phyloP scores from a whole-genome alignment of 208 protist species.

The Angomonas deanei region DNA sequence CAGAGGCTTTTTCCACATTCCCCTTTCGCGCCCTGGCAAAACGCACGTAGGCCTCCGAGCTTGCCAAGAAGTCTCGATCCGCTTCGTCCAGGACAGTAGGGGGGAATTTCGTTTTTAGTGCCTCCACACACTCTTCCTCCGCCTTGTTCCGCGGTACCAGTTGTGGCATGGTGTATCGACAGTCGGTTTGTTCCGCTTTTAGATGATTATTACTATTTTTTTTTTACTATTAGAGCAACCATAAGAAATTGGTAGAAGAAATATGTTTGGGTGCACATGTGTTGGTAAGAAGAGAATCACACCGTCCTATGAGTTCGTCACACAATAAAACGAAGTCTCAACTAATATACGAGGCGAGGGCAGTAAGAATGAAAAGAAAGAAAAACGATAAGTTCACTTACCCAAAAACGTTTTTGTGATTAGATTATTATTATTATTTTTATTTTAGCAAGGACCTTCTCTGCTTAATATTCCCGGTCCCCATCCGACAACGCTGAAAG shows the following conservation, averaged over 20 bases:
- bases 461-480: slow-evolving; percentile 47
- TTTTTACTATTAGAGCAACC: background rate
- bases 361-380: background rate
- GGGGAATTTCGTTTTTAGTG: background rate
- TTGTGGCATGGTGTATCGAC: background rate
- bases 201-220: background rate
- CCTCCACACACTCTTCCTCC: background rate
- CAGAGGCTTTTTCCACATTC: slow-evolving; percentile 24
- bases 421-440: no score
- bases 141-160: background rate
- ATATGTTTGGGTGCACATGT: background rate
- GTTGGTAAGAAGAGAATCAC: no score
- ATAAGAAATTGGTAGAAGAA: background rate
- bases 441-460: background rate
- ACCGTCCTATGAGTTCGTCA: background rate
- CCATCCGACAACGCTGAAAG: slow-evolving; percentile 52
- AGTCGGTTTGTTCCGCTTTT: no score
- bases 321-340: background rate
- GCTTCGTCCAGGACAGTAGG: background rate
- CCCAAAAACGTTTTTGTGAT: background rate
- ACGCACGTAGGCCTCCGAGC: slow-evolving; percentile 30
- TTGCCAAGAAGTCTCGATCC: background rate
- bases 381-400: background rate
- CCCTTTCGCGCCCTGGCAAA: slow-evolving; percentile 39
- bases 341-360: background rate